Evolutionary conservation across 2,329 filamentous ascomycete genomes (phyloP).

Genomic region (Zymoseptoria crescenta): DNA sequence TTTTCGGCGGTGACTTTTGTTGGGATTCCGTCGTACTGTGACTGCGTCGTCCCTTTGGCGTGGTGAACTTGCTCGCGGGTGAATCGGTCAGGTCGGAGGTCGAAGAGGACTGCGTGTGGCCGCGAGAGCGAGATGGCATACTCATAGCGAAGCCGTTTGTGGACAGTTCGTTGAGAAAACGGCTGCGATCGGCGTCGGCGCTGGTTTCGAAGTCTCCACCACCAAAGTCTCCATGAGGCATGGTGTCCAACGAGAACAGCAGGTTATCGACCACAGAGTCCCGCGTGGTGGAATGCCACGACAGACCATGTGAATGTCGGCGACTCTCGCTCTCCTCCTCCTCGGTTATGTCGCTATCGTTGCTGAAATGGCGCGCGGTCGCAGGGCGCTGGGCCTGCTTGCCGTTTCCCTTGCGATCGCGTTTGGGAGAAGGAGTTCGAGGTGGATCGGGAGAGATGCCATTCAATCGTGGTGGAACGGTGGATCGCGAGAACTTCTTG

Average conservation of each 20-base stretch:
- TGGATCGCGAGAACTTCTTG: background rate
- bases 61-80: slow-evolving; percentile 16
- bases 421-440: slow-evolving; percentile 4
- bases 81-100: slow-evolving; percentile 47
- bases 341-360: slow-evolving; percentile 2
- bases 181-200: slow-evolving; percentile 13
- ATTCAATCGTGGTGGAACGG: background rate
- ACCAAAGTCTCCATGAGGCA: slow-evolving; percentile 38
- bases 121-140: slow-evolving; percentile 37
- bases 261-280: slow-evolving; percentile 95
- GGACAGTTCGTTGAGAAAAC: slow-evolving; percentile 12
- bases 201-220: slow-evolving; percentile 7
- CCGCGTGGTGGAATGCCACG: slow-evolving; percentile 68
- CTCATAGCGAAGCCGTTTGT: slow-evolving; percentile 9
- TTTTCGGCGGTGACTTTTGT: slow-evolving; percentile 8
- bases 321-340: slow-evolving; percentile 2
- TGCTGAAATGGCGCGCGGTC: background rate
- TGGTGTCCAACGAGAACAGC: slow-evolving; percentile 84
- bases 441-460: background rate
- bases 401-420: slow-evolving; percentile 8
- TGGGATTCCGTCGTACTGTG: slow-evolving; percentile 69
- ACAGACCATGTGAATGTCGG: slow-evolving; percentile 71
- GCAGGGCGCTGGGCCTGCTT: slow-evolving; percentile 11
- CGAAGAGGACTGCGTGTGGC: slow-evolving; percentile 55
- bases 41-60: slow-evolving; percentile 53